Base-by-base conservation (phyloP, 768 basidiomycete species). In the Trametes cinnabarina region DNA sequence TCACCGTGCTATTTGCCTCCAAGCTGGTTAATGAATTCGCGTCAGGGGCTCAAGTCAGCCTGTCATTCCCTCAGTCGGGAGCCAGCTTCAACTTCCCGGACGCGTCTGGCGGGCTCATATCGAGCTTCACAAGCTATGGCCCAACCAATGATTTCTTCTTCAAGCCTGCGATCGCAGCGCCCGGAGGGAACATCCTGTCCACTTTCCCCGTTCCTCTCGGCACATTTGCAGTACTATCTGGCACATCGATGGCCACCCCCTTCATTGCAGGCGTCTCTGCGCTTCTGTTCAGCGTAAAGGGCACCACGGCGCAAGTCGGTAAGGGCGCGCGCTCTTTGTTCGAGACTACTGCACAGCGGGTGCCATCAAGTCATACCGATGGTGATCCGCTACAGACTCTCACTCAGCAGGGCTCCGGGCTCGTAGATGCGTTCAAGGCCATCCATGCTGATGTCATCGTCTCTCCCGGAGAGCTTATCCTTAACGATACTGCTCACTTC, bases 401-500 rank as follows among this genome's bases (percentile, higher is more conserved):
- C 8, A 75, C 80, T 0, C 79, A 81, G 55, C 81, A 82, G 62
- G 83, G 83, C 41, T 78, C 81, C 11, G 83, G 83, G 12, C 64
- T 85, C 47, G 72, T 87, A 52, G 74, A 87, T 57, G 81, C 82
- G 12, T 83, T 78, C 67, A 76, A 80, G 53, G 85, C 86, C 0
- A 73, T 87, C 44, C 76, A 80, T 50, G 72, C 79, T 4, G 78
- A 75, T 0, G 79, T 83, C 4, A 66, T 81, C 37, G 70, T 88
- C 25, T 76, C 79, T 4, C 84, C 84, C 5, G 76, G 78, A 14
- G 79, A 86, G 64, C 72, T 88, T n/a, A 62, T 82, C 35, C 69
- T 86, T 39, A 88, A 89, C 61, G 86, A 87, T 66, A 87, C 86
- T 3, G 77, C 80, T 8, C 74, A 84, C 65, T 81, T 82, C 67